These are phyloP conservation scores for Colletotrichum plurivorum DNA, from an alignment of 2,329 filamentous ascomycete species.

Conservation along the genomic window DNA sequence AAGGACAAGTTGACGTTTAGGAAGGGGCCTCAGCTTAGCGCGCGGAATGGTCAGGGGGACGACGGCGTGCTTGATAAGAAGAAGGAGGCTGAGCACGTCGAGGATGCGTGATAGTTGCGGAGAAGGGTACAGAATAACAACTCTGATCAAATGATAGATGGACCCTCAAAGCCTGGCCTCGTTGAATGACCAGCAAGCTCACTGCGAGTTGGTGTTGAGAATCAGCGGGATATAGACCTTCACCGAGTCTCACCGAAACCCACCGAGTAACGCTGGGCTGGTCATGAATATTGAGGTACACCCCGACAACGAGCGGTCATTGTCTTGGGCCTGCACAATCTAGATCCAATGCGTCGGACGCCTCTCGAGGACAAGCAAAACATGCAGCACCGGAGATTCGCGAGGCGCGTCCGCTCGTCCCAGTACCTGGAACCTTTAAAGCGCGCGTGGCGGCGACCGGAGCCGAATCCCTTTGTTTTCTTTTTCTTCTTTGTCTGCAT, in stretches of 20 bases:
- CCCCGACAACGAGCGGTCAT: neutral
- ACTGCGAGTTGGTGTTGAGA: neutral
- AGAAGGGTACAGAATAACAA: neutral
- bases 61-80: constrained; percentile 21
- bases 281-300: too few relatives aligned
- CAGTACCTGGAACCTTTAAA: neutral
- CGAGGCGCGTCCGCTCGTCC: neutral
- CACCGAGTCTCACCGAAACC: neutral
- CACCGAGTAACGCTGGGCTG: neutral
- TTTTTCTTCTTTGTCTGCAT: neutral
- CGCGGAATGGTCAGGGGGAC: neutral
- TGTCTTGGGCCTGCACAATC: constrained; percentile 7
- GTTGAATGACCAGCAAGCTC: neutral
- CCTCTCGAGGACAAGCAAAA: neutral
- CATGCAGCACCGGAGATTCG: neutral
- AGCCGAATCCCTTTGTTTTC: neutral
- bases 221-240: neutral
- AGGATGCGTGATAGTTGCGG: neutral
- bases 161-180: neutral
- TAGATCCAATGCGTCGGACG: neutral
- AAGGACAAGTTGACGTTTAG: constrained; percentile 14
- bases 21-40: constrained; percentile 8
- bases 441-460: neutral
- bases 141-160: neutral
- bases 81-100: constrained; percentile 20